Base-by-base conservation (phyloP, 768 basidiomycete genomes). In the Paxillus ammoniavirescens region DNA sequence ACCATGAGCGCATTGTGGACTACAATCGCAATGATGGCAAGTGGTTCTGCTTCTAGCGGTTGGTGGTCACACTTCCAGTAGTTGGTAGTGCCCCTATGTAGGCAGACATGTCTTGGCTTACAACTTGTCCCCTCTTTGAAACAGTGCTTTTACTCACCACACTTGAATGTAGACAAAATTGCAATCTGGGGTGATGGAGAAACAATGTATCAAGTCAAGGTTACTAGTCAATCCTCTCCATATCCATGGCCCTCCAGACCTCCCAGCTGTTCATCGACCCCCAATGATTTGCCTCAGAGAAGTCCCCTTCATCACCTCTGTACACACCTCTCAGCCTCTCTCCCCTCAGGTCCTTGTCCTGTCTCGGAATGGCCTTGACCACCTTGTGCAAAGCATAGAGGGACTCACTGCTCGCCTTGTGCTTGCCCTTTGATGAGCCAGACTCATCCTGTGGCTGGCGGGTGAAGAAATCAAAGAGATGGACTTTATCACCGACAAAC, bases 211-310 rank as follows among this genome's bases (percentile, higher is more conserved):
- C 5, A 26, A 26, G 23, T 26, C 23, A 2, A 26, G 5, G 23
- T 26, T 26, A 26, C 23, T 26, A 40, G 17, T 15, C 38, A 40
- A 40, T 40, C 38, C 8, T 14, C 44, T 58, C 57, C 36, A 41
- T 51, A 6, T 49, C 57, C 5, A 58, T 38, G 5, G 18, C 46
- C 21, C 57, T 18, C 57, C 57, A 59, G 14, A 59, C 35, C 41
- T 59, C 54, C 57, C 53, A 55, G 7, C 46, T 36, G 40, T 56
- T 56, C 45, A 13, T n/a, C 17, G 31, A 42, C 15, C 33, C 51
- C 55, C 55, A 56, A 18, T 31, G 21, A 10, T 33, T 28, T 15
- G 17, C 42, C 9, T 37, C 41, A 10, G 50, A 44, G 45, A 56
- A 53, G 5, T 47, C 26, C 10, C 52, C 52, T 15, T 21, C 48